Base-by-base conservation (phyloP, 2,329 filamentous ascomycete species). In the Dichotomopilus funicola region DNA sequence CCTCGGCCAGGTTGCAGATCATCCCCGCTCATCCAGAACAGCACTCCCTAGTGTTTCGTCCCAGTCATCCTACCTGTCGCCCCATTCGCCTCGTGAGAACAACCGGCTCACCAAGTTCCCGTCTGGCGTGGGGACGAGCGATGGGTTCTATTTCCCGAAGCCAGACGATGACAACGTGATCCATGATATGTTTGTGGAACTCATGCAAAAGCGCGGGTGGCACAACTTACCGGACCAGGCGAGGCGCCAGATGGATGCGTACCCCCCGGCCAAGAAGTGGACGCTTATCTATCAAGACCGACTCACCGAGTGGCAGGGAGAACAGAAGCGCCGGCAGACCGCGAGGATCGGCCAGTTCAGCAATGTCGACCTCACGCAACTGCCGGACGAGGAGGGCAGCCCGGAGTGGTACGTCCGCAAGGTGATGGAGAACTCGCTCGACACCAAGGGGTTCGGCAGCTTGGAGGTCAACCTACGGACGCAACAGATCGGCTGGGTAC, bases 131-230 rank as follows among this genome's bases (percentile, higher is more conserved):
- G 66, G 64, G 53, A 68, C 69, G 40, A 71, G 73, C 61, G 79
- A 82, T 40, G 75, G 74, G 31, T 82, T 83, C 63, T 72, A 84
- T 60, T 81, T 94, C 51, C 80, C 84, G 47, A 83, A 87, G 64
- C 90, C 90, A 12, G 80, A 85, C 52, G 88, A 95, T 69, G 90
- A 95, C 67, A 82, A 85, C 57, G 75, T 95, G 11, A 88, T 96
- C 46, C 90, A 97, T 68, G 85, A 91, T 67, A 89, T 96, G 76
- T 97, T 97, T 67, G 78, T 91, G 66, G 86, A 90, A 51, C 76
- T 99, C 62, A 97, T 99, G 94, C 89, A 95, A 67, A 96, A 96
- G 74, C 84, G 94, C 73, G 94, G 92, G 62, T 97, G 91, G 89
- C 94, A 96, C 74, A 95, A 95, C 71, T 76, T 99, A 61, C 94